Conservation (phyloP, 2,329 filamentous ascomycete species). For the Sporothrix globosa region DNA sequence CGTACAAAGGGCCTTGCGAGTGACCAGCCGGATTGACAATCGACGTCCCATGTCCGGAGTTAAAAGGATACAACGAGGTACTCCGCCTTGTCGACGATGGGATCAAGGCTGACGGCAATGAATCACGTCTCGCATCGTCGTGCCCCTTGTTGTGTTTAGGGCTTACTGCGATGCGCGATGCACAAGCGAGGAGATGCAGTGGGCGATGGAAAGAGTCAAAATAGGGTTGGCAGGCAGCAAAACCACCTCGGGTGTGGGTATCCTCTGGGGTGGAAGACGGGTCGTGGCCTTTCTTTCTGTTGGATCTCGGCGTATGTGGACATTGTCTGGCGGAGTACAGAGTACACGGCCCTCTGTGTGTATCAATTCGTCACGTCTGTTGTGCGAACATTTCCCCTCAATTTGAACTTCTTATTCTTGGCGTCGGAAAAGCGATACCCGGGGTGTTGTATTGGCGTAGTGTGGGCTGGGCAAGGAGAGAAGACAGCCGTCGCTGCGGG, state of each 20-base stretch:
- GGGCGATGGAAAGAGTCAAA: neutral
- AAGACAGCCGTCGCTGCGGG: too few species aligned
- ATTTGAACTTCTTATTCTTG: neutral
- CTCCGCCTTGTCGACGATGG: neutral
- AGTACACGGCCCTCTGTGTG: too few species aligned
- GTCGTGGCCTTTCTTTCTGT: too few species aligned
- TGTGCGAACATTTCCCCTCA: neutral
- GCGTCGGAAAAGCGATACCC: constrained; percentile 26
- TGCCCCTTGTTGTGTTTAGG: neutral
- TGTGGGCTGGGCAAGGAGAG: neutral
- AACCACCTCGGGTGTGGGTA: constrained; percentile 15
- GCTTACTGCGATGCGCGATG: neutral
- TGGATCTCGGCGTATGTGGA: too few species aligned
- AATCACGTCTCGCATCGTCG: neutral
- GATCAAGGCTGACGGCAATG: neutral
- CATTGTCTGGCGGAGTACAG: too few species aligned
- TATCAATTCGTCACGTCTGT: too few species aligned
- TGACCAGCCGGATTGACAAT: too few species aligned
- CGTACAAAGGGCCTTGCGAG: too few species aligned
- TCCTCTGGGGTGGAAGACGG: neutral
- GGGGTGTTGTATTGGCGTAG: constrained; percentile 5
- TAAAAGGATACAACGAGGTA: neutral
- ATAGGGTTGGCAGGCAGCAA: too few species aligned
- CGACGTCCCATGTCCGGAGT: neutral
- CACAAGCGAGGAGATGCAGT: neutral